Evolutionary conservation across 2,329 filamentous ascomycete genomes (phyloP).

Genomic region (Aspergillus unguis): DNA sequence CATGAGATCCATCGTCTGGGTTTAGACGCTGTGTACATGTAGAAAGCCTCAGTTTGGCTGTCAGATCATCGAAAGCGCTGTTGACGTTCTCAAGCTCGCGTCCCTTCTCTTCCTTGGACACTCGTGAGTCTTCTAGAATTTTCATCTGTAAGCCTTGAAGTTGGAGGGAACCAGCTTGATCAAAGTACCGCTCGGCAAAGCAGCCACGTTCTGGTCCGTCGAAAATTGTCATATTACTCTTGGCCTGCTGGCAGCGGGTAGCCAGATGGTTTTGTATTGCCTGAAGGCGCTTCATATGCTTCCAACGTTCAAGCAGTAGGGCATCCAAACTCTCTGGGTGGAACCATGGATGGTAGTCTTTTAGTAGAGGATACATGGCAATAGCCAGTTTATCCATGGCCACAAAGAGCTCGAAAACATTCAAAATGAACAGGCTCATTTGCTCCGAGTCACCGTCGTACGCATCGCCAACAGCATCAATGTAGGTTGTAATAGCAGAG

Average conservation of each 20-base stretch:
- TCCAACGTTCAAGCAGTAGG: slow-evolving; percentile 49
- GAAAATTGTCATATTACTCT: slow-evolving; percentile 46
- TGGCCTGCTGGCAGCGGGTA: slow-evolving; percentile 29
- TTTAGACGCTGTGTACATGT: slow-evolving; percentile 32
- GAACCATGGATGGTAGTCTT: slow-evolving; percentile 53
- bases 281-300: slow-evolving; percentile 52
- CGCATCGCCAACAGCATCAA: slow-evolving; percentile 29
- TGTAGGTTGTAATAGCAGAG: slow-evolving; percentile 23
- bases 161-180: slow-evolving; percentile 22
- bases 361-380: slow-evolving; percentile 46
- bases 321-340: slow-evolving; percentile 50
- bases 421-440: slow-evolving; percentile 53
- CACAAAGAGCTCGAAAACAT: slow-evolving; percentile 57
- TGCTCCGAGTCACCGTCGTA: slow-evolving; percentile 49
- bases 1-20: slow-evolving; percentile 24
- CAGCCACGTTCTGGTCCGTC: slow-evolving; percentile 41
- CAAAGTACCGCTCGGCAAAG: slow-evolving; percentile 49
- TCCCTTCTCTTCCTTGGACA: slow-evolving; percentile 34
- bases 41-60: slow-evolving; percentile 36
- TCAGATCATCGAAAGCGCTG: slow-evolving; percentile 29
- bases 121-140: slow-evolving; percentile 36
- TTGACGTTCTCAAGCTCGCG: slow-evolving; percentile 37
- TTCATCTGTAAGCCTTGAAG: slow-evolving; percentile 30
- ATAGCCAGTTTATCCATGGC: slow-evolving; percentile 52
- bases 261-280: slow-evolving; percentile 51